These are phyloP conservation scores for Aspergillus fischeri DNA, from an alignment of 2,329 filamentous ascomycete genomes.

Conservation along the genomic window DNA sequence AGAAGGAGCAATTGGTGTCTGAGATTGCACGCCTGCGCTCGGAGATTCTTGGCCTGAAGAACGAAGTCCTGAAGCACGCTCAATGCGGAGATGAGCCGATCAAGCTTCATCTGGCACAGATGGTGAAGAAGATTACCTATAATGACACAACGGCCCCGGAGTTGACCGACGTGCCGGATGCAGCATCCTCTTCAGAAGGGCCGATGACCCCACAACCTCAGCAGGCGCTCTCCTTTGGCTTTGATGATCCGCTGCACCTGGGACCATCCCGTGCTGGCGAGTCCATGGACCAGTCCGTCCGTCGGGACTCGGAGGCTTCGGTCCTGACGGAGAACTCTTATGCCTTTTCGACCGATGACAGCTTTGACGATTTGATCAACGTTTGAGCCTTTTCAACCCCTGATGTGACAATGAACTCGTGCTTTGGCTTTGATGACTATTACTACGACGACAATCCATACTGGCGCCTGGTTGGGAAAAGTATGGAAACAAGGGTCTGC, in stretches of 20 bases:
- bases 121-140: slow-evolving; percentile 35
- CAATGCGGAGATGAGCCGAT: slow-evolving; percentile 38
- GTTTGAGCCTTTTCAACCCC: slow-evolving; percentile 14
- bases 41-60: slow-evolving; percentile 37
- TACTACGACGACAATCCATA: background rate
- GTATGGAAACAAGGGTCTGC: background rate
- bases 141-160: slow-evolving; percentile 15
- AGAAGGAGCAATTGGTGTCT: slow-evolving; percentile 27
- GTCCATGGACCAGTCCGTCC: slow-evolving; percentile 26
- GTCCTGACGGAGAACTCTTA: slow-evolving; percentile 27
- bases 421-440: background rate
- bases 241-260: slow-evolving; percentile 29
- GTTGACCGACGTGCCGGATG: slow-evolving; percentile 9
- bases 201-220: slow-evolving; percentile 4
- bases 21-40: slow-evolving; percentile 34
- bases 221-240: slow-evolving; percentile 27
- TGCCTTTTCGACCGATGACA: slow-evolving; percentile 27
- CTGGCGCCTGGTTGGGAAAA: background rate
- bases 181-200: slow-evolving; percentile 13
- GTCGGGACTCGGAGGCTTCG: slow-evolving; percentile 26
- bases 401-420: background rate
- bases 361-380: slow-evolving; percentile 33
- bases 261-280: slow-evolving; percentile 14
- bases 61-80: slow-evolving; percentile 37
- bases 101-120: slow-evolving; percentile 33